These are phyloP conservation scores for Pseudogymnoascus sp. DNA, from an alignment of 2,329 filamentous ascomycete species.

Conservation along the genomic window DNA sequence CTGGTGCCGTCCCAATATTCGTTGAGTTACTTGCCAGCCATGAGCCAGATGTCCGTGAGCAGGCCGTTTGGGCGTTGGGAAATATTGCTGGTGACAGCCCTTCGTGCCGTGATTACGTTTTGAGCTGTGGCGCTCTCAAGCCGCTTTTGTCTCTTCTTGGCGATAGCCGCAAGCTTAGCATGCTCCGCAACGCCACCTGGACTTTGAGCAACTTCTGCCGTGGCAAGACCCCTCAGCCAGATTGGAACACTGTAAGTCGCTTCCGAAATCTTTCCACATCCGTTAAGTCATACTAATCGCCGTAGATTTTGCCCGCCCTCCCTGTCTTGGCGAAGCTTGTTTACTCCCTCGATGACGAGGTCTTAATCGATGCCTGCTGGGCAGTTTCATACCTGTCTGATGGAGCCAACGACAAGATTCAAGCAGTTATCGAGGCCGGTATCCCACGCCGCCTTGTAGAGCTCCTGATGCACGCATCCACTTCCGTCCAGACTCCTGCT, in stretches of 20 bases:
- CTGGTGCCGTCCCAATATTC: slow-evolving; percentile 95
- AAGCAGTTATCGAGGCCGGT: slow-evolving; percentile 95
- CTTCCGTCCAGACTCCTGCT: slow-evolving; percentile 94
- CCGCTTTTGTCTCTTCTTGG: slow-evolving; percentile 84
- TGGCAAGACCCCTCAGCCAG: slow-evolving; percentile 97
- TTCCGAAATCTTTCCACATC: slow-evolving; percentile 3
- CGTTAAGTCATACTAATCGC: slow-evolving; percentile 23
- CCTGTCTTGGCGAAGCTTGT: slow-evolving; percentile 95
- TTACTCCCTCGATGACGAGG: slow-evolving; percentile 96
- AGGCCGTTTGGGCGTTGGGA: slow-evolving; percentile 95
- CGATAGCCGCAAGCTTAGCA: slow-evolving; percentile 97
- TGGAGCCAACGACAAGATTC: slow-evolving; percentile 97
- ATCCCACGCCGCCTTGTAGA: slow-evolving; percentile 95
- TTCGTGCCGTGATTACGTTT: slow-evolving; percentile 91
- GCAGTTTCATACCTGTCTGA: slow-evolving; percentile 98
- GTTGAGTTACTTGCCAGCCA: slow-evolving; percentile 92
- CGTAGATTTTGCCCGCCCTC: slow-evolving; percentile 83
- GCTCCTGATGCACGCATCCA: slow-evolving; percentile 95
- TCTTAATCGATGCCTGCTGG: slow-evolving; percentile 98
- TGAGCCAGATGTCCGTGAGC: slow-evolving; percentile 94
- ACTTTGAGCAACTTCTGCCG: slow-evolving; percentile 99
- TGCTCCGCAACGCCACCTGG: slow-evolving; percentile 98
- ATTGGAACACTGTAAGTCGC: slow-evolving; percentile 82
- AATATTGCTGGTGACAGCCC: slow-evolving; percentile 99
- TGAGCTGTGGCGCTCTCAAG: slow-evolving; percentile 82